Conservation (phyloP, 78 protist genomes). For the Dictyostelium discoideum region dicty_2.7 NC_007089.4:2409001-2409500, state of each 20-base stretch:
- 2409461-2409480: no score
- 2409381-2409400: not conserved
- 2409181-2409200: not conserved
- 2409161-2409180: not conserved
- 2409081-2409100: not conserved
- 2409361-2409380: not conserved
- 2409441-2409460: not conserved
- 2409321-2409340: not conserved
- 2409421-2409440: no score
- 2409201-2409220: conserved; percentile 10
- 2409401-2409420: no score
- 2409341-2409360: not conserved
- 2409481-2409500: no score
- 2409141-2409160: conserved; percentile 2
- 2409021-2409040: not conserved
- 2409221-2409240: not conserved
- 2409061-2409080: not conserved
- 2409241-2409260: not conserved
- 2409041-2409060: not conserved
- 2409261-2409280: not conserved
- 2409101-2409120: not conserved
- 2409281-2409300: conserved; percentile 2
- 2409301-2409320: conserved; percentile 2
- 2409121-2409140: not conserved
- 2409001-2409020: conserved; percentile 7